Conservation (phyloP, 2,329 filamentous ascomycete species). For the Pseudogymnoascus sp. region DNA sequence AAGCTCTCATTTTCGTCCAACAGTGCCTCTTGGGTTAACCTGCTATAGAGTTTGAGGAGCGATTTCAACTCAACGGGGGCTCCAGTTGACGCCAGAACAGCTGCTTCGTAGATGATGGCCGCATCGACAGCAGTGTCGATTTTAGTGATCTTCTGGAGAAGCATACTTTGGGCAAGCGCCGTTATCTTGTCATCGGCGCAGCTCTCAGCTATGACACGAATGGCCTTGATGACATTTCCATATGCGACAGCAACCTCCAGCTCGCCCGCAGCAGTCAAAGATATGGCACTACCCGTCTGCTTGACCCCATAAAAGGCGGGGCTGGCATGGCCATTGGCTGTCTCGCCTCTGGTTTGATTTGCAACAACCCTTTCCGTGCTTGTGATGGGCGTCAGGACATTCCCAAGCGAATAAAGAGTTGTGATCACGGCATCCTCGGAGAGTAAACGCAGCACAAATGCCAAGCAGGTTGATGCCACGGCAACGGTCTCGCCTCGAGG, state of each 20-base stretch:
- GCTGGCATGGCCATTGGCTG: conserved; percentile 47
- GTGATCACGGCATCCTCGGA: conserved; percentile 93
- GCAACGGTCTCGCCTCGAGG: conserved; percentile 63
- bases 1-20: conserved; percentile 61
- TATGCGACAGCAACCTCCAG: conserved; percentile 75
- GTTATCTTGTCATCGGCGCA: conserved; percentile 88
- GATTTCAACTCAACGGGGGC: conserved; percentile 78
- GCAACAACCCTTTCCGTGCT: conserved; percentile 40
- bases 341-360: conserved; percentile 12
- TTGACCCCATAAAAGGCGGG: conserved; percentile 48
- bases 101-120: conserved; percentile 77
- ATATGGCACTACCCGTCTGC: conserved; percentile 70
- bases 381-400: conserved; percentile 74
- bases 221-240: conserved; percentile 86
- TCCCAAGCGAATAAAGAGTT: conserved; percentile 92
- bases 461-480: conserved; percentile 78
- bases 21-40: conserved; percentile 66
- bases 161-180: conserved; percentile 86
- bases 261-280: conserved; percentile 66
- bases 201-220: conserved; percentile 79
- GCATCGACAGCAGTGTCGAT: conserved; percentile 75
- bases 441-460: conserved; percentile 71
- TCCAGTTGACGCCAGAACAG: conserved; percentile 68
- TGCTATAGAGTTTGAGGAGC: conserved; percentile 75
- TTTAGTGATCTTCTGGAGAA: conserved; percentile 90